Conservation (phyloP, 1,284 basidiomycete genomes). For the Chalciporus sp. region DNA sequence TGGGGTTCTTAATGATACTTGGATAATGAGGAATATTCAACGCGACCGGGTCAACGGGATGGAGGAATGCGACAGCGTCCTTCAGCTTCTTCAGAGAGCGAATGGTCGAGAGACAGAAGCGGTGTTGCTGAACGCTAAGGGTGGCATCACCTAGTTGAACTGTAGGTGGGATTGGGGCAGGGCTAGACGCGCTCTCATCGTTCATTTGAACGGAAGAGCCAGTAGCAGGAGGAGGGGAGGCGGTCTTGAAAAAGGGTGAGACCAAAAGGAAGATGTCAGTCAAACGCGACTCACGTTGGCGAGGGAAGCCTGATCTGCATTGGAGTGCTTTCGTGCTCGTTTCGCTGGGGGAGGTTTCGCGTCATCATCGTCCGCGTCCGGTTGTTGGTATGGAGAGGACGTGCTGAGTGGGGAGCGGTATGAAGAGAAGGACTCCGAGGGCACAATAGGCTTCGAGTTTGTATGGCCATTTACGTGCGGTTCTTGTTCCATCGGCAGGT, state of each 20-base stretch:
- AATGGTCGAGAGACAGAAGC: slow-evolving; percentile 80
- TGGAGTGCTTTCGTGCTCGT: slow-evolving; percentile 56
- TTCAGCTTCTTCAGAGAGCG: slow-evolving; percentile 87
- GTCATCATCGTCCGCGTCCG: slow-evolving; percentile 48
- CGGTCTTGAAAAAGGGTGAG: slow-evolving; percentile 56
- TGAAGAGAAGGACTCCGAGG: slow-evolving; percentile 41
- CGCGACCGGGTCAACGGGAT: slow-evolving; percentile 89
- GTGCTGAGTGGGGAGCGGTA: slow-evolving; percentile 44
- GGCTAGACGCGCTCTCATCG: slow-evolving; percentile 37
- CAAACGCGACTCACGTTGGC: slow-evolving; percentile 66
- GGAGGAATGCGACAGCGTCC: slow-evolving; percentile 81
- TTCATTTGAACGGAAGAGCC: slow-evolving; percentile 44
- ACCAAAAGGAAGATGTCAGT: slow-evolving; percentile 42
- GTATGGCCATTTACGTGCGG: slow-evolving; percentile 39
- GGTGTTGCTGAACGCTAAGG: slow-evolving; percentile 69
- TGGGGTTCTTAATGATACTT: slow-evolving; percentile 85
- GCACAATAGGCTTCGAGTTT: slow-evolving; percentile 3
- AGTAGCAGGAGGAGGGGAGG: slow-evolving; percentile 60
- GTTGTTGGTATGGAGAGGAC: slow-evolving; percentile 19
- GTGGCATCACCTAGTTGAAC: slow-evolving; percentile 43
- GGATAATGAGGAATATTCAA: slow-evolving; percentile 93
- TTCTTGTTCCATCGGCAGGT: slow-evolving; percentile 54
- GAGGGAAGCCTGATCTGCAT: slow-evolving; percentile 55
- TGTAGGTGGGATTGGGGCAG: slow-evolving; percentile 41
- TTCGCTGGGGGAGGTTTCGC: slow-evolving; percentile 71